Evolutionary conservation across 805 yeast species (phyloP).

Genomic region (Naumovozyma castellii): DNA sequence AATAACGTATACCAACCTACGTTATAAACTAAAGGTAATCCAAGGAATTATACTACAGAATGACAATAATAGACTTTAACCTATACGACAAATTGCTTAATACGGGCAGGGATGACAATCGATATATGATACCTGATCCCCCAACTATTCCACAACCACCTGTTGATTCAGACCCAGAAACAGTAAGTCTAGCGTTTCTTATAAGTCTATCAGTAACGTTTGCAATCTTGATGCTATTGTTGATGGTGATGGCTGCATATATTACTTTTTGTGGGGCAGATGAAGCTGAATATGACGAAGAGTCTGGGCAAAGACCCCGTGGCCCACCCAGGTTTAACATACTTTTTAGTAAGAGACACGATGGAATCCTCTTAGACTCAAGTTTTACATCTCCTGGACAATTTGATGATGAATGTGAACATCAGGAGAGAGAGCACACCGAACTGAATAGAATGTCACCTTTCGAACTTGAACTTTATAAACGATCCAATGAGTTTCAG

Average conservation of each 20-base stretch:
- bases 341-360: slow-evolving; percentile 21
- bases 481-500: slow-evolving; percentile 26
- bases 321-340: slow-evolving; percentile 13
- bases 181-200: slow-evolving; percentile 27
- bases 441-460: slow-evolving; percentile 25
- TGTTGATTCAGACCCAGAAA: slow-evolving; percentile 20
- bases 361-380: slow-evolving; percentile 23
- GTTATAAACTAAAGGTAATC: too few species aligned
- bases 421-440: slow-evolving; percentile 17
- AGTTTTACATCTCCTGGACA: slow-evolving; percentile 24
- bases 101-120: neutral
- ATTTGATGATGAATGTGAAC: slow-evolving; percentile 21
- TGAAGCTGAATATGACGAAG: slow-evolving; percentile 29
- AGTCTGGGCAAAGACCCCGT: slow-evolving; percentile 9
- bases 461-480: slow-evolving; percentile 26
- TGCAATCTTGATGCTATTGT: slow-evolving; percentile 25
- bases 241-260: slow-evolving; percentile 25
- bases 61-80: too few species aligned
- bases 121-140: neutral
- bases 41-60: too few species aligned
- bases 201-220: slow-evolving; percentile 29
- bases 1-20: too few species aligned
- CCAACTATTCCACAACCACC: slow-evolving; percentile 8
- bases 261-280: slow-evolving; percentile 28
- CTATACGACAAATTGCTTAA: too few species aligned